Conservation (phyloP, 148 eudicot genomes). For the Chenopodium album region DNA sequence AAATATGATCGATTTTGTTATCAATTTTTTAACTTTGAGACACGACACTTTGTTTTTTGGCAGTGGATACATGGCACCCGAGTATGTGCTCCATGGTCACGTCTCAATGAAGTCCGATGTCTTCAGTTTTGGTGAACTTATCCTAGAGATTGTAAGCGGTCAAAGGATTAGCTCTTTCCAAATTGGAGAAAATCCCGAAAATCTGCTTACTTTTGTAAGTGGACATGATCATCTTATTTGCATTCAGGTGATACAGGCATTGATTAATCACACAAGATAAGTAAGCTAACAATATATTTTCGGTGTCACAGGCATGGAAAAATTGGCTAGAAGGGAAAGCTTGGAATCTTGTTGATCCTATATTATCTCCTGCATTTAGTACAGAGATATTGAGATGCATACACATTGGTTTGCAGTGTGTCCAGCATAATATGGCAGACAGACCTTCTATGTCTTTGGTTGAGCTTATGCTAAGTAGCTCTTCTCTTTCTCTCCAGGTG, state of each 20-base stretch:
- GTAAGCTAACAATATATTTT: background rate
- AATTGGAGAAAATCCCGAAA: conserved; percentile 14
- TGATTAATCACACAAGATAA: background rate
- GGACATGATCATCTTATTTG: background rate
- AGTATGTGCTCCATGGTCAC: too few relatives aligned
- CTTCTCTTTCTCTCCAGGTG: conserved; percentile 21
- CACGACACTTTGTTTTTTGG: conserved; percentile 1
- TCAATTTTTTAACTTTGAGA: background rate
- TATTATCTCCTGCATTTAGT: background rate
- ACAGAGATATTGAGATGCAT: conserved; percentile 40
- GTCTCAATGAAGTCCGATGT: too few relatives aligned
- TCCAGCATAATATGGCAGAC: conserved; percentile 28
- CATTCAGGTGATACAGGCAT: background rate
- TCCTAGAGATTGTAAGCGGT: conserved; percentile 14
- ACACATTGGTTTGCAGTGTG: conserved; percentile 47
- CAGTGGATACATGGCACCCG: too few relatives aligned
- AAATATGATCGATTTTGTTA: background rate
- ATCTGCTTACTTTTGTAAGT: conserved; percentile 16
- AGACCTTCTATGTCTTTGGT: conserved; percentile 43
- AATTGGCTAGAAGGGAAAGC: conserved; percentile 16
- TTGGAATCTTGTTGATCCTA: conserved; percentile 11
- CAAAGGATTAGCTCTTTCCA: conserved; percentile 16
- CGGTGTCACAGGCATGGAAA: conserved; percentile 13
- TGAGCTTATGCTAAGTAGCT: conserved; percentile 38
- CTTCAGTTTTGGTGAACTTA: too few relatives aligned